Evolutionary conservation across 176 grass and related monocot genomes (phyloP), one percentile per base, ranked within the genome.

Genomic region (Juncus effusus): DNA sequence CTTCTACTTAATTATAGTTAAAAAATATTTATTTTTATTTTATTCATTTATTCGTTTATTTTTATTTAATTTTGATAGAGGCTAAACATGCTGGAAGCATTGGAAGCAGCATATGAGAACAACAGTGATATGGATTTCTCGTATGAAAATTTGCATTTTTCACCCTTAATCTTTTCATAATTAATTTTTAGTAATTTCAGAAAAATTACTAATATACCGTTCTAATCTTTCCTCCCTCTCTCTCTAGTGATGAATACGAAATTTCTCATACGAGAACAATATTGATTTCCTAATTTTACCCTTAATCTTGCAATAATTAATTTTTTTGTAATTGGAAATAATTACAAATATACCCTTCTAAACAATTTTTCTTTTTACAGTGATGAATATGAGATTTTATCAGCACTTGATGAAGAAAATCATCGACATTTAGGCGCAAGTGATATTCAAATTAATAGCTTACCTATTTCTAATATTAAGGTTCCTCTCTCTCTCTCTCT

Each of bases 391-490:
- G 87, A 91, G 81, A 78, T 67, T 41, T 7, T 81, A 0, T 71
- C 76, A 13, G 16, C 52, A n/a, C 65, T 79, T 57, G 82, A 86
- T 64, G 71, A 71, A 12, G 67, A 67, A 51, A 83, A 79, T 56
- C 51, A 59, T 66, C 69, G 69, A 36, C 59, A 70, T 61, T 68
- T 58, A 8, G 84, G 87, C 60, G 87, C 79, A 64, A 76, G 81
- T 60, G 87, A 83, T 47, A 54, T 41, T 13, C 84, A 91, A 79
- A 96, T 96, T 69, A 78, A 88, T 65, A 91, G 60, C 63, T 75
- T 96, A 38, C 87, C 92, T 60, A 37, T 81, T 36, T 91, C 79
- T 59, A 40, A 73, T 51, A 62, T 85, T 54, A 79, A 88, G 92
- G 92, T 96, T 72, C 2, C 16, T 19, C 45, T 52, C 19, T 28